A percentile compares a stretch with the other conserved stretches of the same genome.
Evolutionary conservation across 352 stramenopile species (phyloP).

Genomic region (Lagenidium giganteum): DNA sequence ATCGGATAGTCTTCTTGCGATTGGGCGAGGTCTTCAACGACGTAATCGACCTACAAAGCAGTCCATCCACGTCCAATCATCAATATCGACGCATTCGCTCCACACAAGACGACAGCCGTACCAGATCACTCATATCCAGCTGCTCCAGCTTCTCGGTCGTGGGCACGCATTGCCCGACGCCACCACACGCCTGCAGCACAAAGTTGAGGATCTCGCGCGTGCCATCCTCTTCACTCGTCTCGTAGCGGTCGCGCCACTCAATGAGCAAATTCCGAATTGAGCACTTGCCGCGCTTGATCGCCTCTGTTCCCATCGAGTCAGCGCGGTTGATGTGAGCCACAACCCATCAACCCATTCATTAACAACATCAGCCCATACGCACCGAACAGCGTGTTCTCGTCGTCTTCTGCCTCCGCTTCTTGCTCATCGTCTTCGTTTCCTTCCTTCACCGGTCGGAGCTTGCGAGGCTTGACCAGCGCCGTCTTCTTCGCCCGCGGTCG

Average conservation of each 20-base stretch:
- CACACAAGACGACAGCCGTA: conserved; percentile 2
- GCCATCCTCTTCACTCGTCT: conserved; percentile 42
- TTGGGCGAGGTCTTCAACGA: conserved; percentile 62
- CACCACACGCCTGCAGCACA: conserved; percentile 69
- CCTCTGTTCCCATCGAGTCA: conserved; percentile 42
- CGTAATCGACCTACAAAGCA: conserved; percentile 28
- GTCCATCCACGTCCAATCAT: neutral
- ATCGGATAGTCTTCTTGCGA: conserved; percentile 63
- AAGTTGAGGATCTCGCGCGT: conserved; percentile 77
- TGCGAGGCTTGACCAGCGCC: conserved; percentile 14
- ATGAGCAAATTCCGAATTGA: conserved; percentile 46
- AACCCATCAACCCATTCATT: neutral
- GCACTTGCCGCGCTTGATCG: conserved; percentile 41
- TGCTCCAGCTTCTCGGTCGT: conserved; percentile 48
- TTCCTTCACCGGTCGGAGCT: conserved; percentile 30
- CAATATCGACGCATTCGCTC: neutral
- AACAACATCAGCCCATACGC: conserved; percentile 6
- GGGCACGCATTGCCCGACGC: conserved; percentile 38
- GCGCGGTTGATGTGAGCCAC: too few relatives aligned
- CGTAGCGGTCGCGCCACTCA: conserved; percentile 70
- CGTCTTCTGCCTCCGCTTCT: conserved; percentile 10
- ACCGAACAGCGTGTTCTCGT: conserved; percentile 23
- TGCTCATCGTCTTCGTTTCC: conserved; percentile 4
- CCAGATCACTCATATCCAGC: conserved; percentile 68
- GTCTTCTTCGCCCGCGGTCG: conserved; percentile 7